Evolutionary conservation across 805 yeast species (phyloP), one percentile per base, ranked within the genome.

Genomic region (Kluyveromyces wickerhamii): DNA sequence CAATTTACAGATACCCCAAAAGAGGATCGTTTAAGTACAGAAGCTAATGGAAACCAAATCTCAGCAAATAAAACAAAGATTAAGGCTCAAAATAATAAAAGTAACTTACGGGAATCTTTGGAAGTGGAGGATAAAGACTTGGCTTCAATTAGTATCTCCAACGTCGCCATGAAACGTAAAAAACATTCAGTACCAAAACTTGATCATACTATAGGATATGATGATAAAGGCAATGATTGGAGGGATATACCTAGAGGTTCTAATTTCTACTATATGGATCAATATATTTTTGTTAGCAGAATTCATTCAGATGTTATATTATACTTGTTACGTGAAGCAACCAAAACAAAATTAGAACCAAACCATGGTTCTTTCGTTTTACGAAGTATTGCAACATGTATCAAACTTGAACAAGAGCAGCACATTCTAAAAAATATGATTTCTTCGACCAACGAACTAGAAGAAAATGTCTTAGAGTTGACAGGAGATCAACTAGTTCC

Each of bases 191-290:
- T n/a, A n/a, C n/a, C n/a, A n/a, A n/a, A n/a, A n/a, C n/a, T n/a
- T 3, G 39, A 48, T 7, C 41, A 47, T 2, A 50, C 59, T 1
- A 57, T 72, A 24, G 75, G 72, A 32, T 70, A 73, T 51, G 84
- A 77, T 50, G 68, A 71, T 18, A 52, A 64, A 29, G 85, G 84
- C 0, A 62, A 72, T 22, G 87, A 80, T 56, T 78, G 87, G 84
- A 60, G 86, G 45, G 87, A 79, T 52, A 63, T 77, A 9, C 80
- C 83, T 3, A 59, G 86, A 32, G 83, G 74, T 3, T 62, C 62
- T 1, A 80, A 80, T 48, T 54, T 59, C 9, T 54, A 59, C 23
- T 59, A 63, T 30, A 45, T 56, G 3, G 41, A 48, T 7, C 30
- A 33, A 7, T 54, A 46, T 34, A 18, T 25, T 11, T 57, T 57